phyloP scores from a whole-genome alignment of 164 flowering plant species.

The Akebia trifoliata region DNA sequence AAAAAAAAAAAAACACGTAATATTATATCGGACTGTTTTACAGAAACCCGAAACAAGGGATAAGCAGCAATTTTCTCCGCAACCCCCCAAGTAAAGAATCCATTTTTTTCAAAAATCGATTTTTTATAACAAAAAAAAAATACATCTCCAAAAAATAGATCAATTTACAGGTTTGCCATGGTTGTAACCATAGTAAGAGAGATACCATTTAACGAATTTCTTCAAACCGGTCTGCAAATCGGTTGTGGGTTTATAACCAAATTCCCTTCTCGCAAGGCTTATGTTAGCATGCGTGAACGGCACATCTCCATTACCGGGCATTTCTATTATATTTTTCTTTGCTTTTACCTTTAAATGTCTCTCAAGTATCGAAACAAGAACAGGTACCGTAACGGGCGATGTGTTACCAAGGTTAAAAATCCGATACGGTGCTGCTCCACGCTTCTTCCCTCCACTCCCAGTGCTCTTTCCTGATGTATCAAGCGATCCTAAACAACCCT shows the following conservation, averaged over 20 bases:
- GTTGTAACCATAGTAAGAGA: constrained; percentile 61
- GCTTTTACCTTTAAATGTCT: constrained; percentile 65
- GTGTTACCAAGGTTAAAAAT: constrained; percentile 74
- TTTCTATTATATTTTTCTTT: constrained; percentile 51
- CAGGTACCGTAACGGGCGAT: constrained; percentile 73
- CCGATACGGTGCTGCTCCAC: constrained; percentile 62
- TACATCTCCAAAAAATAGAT: constrained; percentile 7
- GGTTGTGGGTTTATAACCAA: constrained; percentile 73
- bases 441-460: constrained; percentile 64
- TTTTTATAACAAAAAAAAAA: constrained; percentile 6
- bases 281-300: constrained; percentile 30
- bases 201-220: constrained; percentile 57
- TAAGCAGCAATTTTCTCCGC: neutral
- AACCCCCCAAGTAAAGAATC: constrained; percentile 22
- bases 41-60: neutral
- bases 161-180: constrained; percentile 50
- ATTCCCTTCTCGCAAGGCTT: constrained; percentile 23
- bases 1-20: neutral
- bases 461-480: constrained; percentile 69
- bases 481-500: constrained; percentile 60
- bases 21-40: neutral
- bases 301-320: constrained; percentile 89
- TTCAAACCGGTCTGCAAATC: constrained; percentile 79
- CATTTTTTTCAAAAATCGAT: neutral
- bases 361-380: constrained; percentile 56